Evolutionary conservation across 208 protist genomes (phyloP), one percentile per base, ranked within the genome.

Genomic region (Trypanosomatidae sp.): DNA sequence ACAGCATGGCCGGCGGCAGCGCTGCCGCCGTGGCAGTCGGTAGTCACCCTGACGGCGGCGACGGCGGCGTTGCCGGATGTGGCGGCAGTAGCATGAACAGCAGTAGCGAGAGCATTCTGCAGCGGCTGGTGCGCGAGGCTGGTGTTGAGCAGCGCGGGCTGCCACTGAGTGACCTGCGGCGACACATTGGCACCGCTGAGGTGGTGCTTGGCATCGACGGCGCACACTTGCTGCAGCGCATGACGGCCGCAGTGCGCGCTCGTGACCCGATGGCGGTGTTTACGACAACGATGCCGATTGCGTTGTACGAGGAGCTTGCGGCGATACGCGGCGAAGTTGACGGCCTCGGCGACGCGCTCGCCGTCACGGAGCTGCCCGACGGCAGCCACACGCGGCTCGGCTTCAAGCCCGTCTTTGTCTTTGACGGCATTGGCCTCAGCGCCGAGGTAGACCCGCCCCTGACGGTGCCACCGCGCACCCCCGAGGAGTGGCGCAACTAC

Each of bases 121-220:
- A 30, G 27, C 28, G 30, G 3, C 38, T 61, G 8, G 41, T 61
- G 13, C 39, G 35, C 21, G 56, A 68, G 8, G 48, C 59, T 27
- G 53, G 48, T 24, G 49, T 70, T 13, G 50, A 58, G 40, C 56
- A 61, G n/a, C 59, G 55, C 21, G 45, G 50, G 3, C 28, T 75
- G 22, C 65, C 63, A 15, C 55, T 84, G 22, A 53, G 35, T 13
- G 56, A 83, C 20, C 56, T 85, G 33, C 55, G 43, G 8, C 52
- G 53, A 40, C 43, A 79, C 18, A 52, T 67, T 3, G 68, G 60
- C 24, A 69, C 59, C 6, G 68, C 71, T 33, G 26, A 69, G 8
- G 64, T 91, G 2, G 56, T 51, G 18, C 48, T 92, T 20, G 74
- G 53, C 2, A 64, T 88, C 19, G 82, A 92, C 51, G 82, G 82